Evolutionary conservation across 768 basidiomycete genomes (phyloP), one percentile per base, ranked within the genome.

Genomic region (Exsudoporus frostii): DNA sequence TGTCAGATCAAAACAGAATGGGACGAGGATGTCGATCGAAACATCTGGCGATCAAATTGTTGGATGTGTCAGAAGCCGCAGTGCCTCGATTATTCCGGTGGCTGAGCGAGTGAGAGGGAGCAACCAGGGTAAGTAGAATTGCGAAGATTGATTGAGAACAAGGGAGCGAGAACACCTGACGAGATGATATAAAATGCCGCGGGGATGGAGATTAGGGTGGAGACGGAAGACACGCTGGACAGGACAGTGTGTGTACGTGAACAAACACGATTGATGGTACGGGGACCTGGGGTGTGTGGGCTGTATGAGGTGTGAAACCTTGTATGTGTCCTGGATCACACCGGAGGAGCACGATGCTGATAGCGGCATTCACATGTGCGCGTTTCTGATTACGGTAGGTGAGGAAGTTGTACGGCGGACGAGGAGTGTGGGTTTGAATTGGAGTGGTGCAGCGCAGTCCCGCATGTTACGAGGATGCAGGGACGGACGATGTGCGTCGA

Each of bases 321-420:
- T 61, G 66, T 62, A 70, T 70, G 66, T 50, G 34, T 60, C 51
- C 51, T 56, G 54, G 54, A 59, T 71, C 62, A 67, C 67, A 62
- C 59, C 56, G 57, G 63, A 48, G 57, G 46, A 53, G 58, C 51
- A 60, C 52, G 59, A 55, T 59, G 61, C 49, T 54, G 59, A 62
- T 57, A 46, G 58, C 70, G 67, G 67, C 68, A 64, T 71, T 65
- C 66, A 70, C 68, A 71, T 66, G 70, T 55, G 59, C 25, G 58
- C 53, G 55, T 71, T 70, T 53, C 60, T 66, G 47, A 68, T 69
- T 71, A 69, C 68, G 70, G 61, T 46, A 60, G 51, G 50, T 57
- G 57, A 60, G 65, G 69, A 50, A 38, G 65, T 59, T 65, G 58
- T 64, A 69, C 61, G 69, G 65, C 63, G 60, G 38, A 55, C 24